Evolutionary conservation across 768 basidiomycete species (phyloP), one percentile per base, ranked within the genome.

Genomic region (Mycena venus): DNA sequence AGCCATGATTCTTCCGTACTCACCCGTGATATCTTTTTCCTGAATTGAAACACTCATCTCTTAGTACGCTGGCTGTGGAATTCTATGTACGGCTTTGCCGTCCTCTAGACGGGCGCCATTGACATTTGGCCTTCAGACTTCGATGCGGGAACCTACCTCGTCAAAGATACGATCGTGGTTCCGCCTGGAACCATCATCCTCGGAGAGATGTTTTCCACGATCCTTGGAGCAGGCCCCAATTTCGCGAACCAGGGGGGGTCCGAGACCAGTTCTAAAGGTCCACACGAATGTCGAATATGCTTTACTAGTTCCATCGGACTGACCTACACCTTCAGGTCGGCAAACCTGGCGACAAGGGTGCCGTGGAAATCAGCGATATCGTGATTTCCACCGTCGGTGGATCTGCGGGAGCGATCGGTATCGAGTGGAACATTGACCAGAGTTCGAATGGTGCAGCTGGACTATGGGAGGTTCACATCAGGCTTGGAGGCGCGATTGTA

Each of bases 371-470:
- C 31, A 59, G 58, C 32, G 58, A 59, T 14, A 3, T 59, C 10
- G 32, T 66, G 2, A 66, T 66, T 23, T 7, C 64, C 6, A 66
- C 64, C 21, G 29, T 29, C 49, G 64, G 64, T 4, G 64, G 64
- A 4, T 66, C 64, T 9, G 64, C 64, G 4, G 64, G 64, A 17
- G 64, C 64, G 31, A 53, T 66, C 19, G 64, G 64, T 17, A 66
- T 66, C 32, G 47, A 66, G 49, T 66, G 64, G 64, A 66, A 66
- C 23, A 2, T 66, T 9, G 32, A 49, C 14, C 27, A 11, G 29
- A 32, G 44, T 11, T 66, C 64, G 8, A 12, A 47, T 4, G 64
- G 64, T 4, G 44, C 64, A 15, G 64, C 64, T 8, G 64, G 64
- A 1, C 9, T 66, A 9, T 66, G 64, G 64, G n/a, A n/a, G n/a